Evolutionary conservation across 1,284 basidiomycete species (phyloP).

Genomic region (Melampsora larici-populina): DNA sequence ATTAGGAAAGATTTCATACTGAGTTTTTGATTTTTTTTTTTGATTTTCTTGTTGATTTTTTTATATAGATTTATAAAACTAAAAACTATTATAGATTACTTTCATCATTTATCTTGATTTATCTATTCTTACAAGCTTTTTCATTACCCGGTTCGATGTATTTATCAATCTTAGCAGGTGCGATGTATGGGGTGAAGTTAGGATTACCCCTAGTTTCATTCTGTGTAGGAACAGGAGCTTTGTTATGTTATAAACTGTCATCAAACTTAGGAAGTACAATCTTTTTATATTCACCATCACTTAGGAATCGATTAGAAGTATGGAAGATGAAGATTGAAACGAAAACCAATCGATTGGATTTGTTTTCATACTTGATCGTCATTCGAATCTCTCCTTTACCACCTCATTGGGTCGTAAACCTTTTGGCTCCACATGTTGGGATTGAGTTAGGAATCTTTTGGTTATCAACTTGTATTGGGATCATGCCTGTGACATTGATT

Average conservation of each 20-base stretch:
- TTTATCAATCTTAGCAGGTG: constrained; percentile 90
- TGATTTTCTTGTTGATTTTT: not conserved
- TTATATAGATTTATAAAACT: constrained; percentile 53
- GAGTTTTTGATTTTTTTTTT: not conserved
- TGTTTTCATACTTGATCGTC: constrained; percentile 24
- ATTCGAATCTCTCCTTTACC: constrained; percentile 79
- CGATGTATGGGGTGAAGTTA: constrained; percentile 86
- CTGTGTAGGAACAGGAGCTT: constrained; percentile 84
- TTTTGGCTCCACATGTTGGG: constrained; percentile 87
- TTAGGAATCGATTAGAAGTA: not conserved
- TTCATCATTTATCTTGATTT: constrained; percentile 60
- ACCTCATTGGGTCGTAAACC: constrained; percentile 94
- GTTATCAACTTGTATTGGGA: constrained; percentile 83
- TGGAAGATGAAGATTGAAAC: constrained; percentile 14
- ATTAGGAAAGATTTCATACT: not conserved
- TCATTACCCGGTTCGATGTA: constrained; percentile 98
- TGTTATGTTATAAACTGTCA: constrained; percentile 88
- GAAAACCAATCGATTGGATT: constrained; percentile 22
- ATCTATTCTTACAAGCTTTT: constrained; percentile 94
- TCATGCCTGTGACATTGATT: constrained; percentile 85
- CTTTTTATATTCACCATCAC: constrained; percentile 63
- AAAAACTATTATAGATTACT: constrained; percentile 53
- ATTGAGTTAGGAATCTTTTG: constrained; percentile 82
- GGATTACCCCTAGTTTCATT: constrained; percentile 87
- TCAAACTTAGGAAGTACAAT: constrained; percentile 83